These are phyloP conservation scores for Venturia carpophila DNA, from an alignment of 2,329 filamentous ascomycete species.

Conservation along the genomic window DNA sequence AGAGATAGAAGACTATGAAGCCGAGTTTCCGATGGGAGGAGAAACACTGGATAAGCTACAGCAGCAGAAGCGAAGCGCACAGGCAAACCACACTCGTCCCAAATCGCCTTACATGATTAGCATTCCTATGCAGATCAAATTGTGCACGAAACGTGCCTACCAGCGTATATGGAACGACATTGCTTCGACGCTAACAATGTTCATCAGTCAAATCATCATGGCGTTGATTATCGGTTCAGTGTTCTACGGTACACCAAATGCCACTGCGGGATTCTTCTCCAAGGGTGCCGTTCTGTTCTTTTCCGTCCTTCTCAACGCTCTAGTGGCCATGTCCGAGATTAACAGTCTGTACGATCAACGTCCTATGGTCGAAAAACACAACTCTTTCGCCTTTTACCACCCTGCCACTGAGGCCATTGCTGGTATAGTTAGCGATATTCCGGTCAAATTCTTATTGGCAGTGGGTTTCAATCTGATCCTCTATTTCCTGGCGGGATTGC, in stretches of 20 bases:
- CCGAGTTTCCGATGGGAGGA: conserved; percentile 38
- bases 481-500: conserved; percentile 54
- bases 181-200: conserved; percentile 39
- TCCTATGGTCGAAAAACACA: conserved; percentile 72
- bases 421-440: conserved; percentile 50
- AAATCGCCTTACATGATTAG: conserved; percentile 71
- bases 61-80: conserved; percentile 49
- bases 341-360: conserved; percentile 67
- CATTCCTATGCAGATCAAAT: conserved; percentile 50
- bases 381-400: conserved; percentile 35
- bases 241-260: conserved; percentile 60
- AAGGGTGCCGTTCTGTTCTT: conserved; percentile 77
- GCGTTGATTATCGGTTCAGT: conserved; percentile 74
- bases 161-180: conserved; percentile 48
- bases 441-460: conserved; percentile 51
- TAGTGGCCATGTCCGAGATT: conserved; percentile 74
- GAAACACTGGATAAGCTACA: conserved; percentile 36
- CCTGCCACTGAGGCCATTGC: conserved; percentile 42
- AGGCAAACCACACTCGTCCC: conserved; percentile 53
- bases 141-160: conserved; percentile 46
- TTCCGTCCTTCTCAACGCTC: conserved; percentile 72
- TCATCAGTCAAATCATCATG: conserved; percentile 52
- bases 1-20: conserved; percentile 47
- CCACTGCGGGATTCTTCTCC: conserved; percentile 63
- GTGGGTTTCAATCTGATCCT: conserved; percentile 52